Evolutionary conservation across 177 flowering plant species (phyloP), one percentile per base, ranked within the genome.

Genomic region (Telopea speciosissima): DNA sequence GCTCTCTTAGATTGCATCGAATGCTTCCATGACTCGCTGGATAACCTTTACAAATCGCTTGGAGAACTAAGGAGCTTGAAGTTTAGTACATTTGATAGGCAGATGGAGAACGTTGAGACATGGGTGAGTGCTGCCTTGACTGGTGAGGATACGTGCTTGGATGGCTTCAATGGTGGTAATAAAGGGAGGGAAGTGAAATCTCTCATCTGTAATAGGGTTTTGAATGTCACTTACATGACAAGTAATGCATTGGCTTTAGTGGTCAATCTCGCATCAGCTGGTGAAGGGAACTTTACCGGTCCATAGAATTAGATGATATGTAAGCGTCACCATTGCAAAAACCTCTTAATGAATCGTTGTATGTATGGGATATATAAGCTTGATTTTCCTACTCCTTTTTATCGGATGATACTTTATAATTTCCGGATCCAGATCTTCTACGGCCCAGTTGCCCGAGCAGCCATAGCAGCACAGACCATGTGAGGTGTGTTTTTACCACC

Each of bases 211-310:
- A 76, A 42, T 5, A 66, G 56, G 71, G 87, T 90, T 3, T 16
- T 40, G 59, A 85, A 76, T 33, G 78, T 74, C 3, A 71, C 76
- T 59, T 77, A 79, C 13, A 24, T 86, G 9, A 86, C 92, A 0
- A 90, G 97, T 56, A 92, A 90, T 71, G 90, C 97, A 0, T 78
- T 92, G 66, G 94, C 94, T 68, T 82, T 90, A 49, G 85, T 84
- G 25, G 81, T 75, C 70, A 85, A 80, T 66, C 87, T 92, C 24
- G 91, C 92, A 0, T 62, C 83, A 0, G 72, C 78, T 31, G 89
- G 90, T 58, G 58, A 70, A 25, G 70, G 23, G 31, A 61, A 74
- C 72, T 21, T 72, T 12, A 22, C 54, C 0, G 8, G 54, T 49
- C 54, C 54, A 49, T 49, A 49, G 19, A 49, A 16, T n/a, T n/a